Evolutionary conservation across 2,329 filamentous ascomycete genomes (phyloP), one percentile per base, ranked within the genome.

Genomic region (Teratosphaeria zuluensis): DNA sequence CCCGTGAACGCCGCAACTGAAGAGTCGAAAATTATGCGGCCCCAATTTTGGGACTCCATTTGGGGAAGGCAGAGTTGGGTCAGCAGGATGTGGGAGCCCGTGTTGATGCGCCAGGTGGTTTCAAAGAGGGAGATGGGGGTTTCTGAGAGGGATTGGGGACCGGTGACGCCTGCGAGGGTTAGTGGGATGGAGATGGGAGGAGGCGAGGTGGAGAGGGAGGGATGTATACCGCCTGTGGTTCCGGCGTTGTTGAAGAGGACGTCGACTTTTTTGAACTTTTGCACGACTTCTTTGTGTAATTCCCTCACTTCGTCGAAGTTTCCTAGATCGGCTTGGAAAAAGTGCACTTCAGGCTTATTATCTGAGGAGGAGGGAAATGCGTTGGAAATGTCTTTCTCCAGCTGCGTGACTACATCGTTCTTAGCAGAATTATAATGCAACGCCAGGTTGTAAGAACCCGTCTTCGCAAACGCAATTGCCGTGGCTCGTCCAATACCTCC

Each of bases 401-500:
- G 16, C 16, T 21, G 16, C n/a, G 5, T 21, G 4, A 24, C 5
- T 4, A 48, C 42, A 19, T 48, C 42, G 42, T 21, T 48, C 6
- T n/a, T 64, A 53, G 73, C 69, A 58, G 66, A 64, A 61, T 76
- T 68, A 69, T 76, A 78, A 64, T 79, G 76, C 0, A 77, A 66
- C 3, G 75, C 76, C 14, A 79, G 70, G 42, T 73, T 69, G 62
- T 74, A 77, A 46, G 59, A 42, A 21, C 75, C 75, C 19, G 73
- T 68, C 28, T 64, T 65, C 1, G 76, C 76, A 5, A 79, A 69
- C 11, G 72, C 64, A 0, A 70, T 67, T 53, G 70, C 72, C 24
- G 76, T 77, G 2, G 76, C 74, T 56, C 68, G 68, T 5, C 76
- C 77, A 24, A 79, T 79, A 19, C 76, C 76, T 21, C 76, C 76